Percentiles rank a stretch among this genome's conserved stretches.
Conservation (phyloP, 1,284 basidiomycete genomes). For the Porogramme epimiltina region DNA sequence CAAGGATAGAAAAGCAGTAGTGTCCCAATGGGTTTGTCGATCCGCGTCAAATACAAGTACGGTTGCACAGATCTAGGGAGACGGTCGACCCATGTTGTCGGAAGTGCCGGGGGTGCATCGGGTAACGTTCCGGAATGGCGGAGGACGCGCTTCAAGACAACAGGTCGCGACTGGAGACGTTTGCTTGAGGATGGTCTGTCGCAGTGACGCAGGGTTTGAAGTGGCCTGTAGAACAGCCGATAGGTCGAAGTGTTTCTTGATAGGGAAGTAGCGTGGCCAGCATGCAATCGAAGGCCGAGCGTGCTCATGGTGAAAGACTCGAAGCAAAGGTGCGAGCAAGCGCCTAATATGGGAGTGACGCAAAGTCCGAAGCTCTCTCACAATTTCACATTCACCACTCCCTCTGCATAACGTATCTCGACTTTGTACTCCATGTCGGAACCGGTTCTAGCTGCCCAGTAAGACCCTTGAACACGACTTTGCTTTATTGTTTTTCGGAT, state of each 20-base stretch:
- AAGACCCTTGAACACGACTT: too few species aligned
- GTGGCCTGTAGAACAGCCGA: background rate
- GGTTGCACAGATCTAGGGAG: slow-evolving; percentile 65
- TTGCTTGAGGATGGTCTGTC: background rate
- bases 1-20: slow-evolving; percentile 93
- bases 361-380: too few species aligned
- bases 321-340: background rate
- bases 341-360: too few species aligned
- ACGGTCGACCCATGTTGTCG: slow-evolving; percentile 66
- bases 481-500: too few species aligned
- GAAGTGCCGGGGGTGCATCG: slow-evolving; percentile 17
- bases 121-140: slow-evolving; percentile 18
- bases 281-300: slow-evolving; percentile 7
- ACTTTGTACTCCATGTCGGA: too few species aligned
- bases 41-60: slow-evolving; percentile 84
- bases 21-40: slow-evolving; percentile 97
- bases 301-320: slow-evolving; percentile 9
- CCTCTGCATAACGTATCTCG: too few species aligned
- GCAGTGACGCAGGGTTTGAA: slow-evolving; percentile 9
- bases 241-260: background rate
- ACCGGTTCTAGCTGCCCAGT: too few species aligned
- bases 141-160: background rate
- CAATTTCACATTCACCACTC: too few species aligned
- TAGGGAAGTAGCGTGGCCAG: background rate
- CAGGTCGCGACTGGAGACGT: slow-evolving; percentile 1